Percentiles rank a stretch among this genome's conserved stretches.
These are phyloP conservation scores for Taiozyma sp. DNA, from an alignment of 1,139 yeast species.

Conservation along the genomic window DNA sequence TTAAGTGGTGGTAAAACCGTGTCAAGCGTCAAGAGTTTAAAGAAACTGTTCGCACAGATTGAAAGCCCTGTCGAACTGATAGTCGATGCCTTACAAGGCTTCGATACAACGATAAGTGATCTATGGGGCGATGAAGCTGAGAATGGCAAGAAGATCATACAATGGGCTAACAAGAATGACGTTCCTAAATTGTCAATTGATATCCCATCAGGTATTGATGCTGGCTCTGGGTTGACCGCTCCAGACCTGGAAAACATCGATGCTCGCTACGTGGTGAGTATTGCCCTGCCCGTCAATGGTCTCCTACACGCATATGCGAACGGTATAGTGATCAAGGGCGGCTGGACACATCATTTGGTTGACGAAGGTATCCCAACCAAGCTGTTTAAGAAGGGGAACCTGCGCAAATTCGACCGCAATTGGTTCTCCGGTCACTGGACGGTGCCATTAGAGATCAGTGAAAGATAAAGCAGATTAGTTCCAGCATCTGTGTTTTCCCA, in stretches of 20 bases:
- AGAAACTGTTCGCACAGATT: conserved; percentile 15
- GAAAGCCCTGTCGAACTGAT: conserved; percentile 32
- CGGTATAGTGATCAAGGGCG: conserved; percentile 36
- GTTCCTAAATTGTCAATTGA: conserved; percentile 62
- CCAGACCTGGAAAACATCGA: conserved; percentile 22
- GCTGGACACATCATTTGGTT: conserved; percentile 55
- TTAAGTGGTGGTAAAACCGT: conserved; percentile 47
- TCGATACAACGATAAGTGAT: conserved; percentile 57
- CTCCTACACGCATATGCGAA: conserved; percentile 53
- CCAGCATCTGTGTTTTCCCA: neutral
- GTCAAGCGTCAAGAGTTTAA: conserved; percentile 31
- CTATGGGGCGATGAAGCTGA: conserved; percentile 44
- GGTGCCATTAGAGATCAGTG: conserved; percentile 13
- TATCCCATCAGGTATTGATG: conserved; percentile 81
- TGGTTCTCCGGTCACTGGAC: conserved; percentile 18
- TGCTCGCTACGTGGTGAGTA: conserved; percentile 46
- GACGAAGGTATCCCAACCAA: conserved; percentile 67
- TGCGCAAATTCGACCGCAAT: conserved; percentile 15
- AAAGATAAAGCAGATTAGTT: conserved; percentile 2
- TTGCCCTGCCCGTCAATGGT: conserved; percentile 74
- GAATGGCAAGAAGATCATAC: conserved; percentile 42
- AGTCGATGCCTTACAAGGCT: conserved; percentile 81
- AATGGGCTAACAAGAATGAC: conserved; percentile 66
- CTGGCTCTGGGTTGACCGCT: conserved; percentile 65
- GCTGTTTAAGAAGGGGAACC: conserved; percentile 33